A percentile compares a stretch with the other conserved stretches of the same genome.
These are phyloP conservation scores for Yarrowia deformans DNA, from an alignment of 805 yeast genomes.

Conservation along the genomic window DNA sequence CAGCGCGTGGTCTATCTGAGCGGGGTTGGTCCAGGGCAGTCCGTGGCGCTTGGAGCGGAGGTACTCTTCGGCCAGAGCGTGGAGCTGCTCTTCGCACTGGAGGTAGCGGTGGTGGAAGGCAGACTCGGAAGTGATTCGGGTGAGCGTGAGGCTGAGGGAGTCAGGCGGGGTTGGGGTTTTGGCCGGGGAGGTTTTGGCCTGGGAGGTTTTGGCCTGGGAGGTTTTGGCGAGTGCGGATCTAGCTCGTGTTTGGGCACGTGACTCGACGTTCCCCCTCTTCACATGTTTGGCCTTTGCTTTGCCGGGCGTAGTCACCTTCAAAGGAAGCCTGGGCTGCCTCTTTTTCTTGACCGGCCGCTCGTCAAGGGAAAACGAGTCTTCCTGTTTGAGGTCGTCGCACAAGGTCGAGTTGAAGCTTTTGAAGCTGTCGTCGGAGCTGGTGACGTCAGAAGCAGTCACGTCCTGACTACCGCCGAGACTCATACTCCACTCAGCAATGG, in stretches of 20 bases:
- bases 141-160: neutral
- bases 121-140: neutral
- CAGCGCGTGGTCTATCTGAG: neutral
- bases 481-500: slow-evolving; percentile 7
- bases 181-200: too few relatives aligned
- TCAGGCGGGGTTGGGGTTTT: too few relatives aligned
- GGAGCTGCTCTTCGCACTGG: neutral
- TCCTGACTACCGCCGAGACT: neutral
- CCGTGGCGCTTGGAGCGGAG: slow-evolving; percentile 2
- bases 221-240: too few relatives aligned
- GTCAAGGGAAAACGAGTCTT: neutral
- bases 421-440: neutral
- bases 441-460: neutral
- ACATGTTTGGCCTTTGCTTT: too few relatives aligned
- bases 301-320: neutral
- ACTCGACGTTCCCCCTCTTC: too few relatives aligned
- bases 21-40: neutral
- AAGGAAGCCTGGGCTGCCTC: neutral
- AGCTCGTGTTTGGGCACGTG: too few relatives aligned
- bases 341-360: neutral
- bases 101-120: neutral
- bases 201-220: too few relatives aligned
- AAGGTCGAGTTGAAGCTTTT: neutral
- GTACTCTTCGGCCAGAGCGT: neutral
- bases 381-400: neutral